phyloP scores from a whole-genome alignment of 495 filamentous ascomycete species.

The Aspergillus sclerotioniger region DNA sequence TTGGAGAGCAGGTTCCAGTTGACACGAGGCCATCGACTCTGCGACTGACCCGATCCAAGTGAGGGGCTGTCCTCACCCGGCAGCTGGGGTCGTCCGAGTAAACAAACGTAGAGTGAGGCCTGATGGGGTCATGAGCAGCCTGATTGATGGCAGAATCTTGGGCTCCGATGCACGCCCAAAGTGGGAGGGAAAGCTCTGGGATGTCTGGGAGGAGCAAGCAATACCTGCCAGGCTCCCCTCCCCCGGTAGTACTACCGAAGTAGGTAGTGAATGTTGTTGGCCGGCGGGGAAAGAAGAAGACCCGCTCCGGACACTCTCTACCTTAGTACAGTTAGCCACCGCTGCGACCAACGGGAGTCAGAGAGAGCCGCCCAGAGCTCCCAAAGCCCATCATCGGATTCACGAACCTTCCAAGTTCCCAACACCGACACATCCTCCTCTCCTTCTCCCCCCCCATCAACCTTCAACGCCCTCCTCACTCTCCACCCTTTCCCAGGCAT shows the following conservation, averaged over 20 bases:
- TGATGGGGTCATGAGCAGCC: too few species aligned
- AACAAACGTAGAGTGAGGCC: too few species aligned
- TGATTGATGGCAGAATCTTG: not conserved
- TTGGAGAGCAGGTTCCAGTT: too few species aligned
- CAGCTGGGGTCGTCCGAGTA: too few species aligned
- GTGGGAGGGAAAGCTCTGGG: not conserved
- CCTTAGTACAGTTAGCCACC: conserved; percentile 6
- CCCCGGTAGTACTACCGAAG: not conserved
- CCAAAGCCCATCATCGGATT: conserved; percentile 15
- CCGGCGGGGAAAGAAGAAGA: conserved; percentile 28
- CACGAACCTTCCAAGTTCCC: conserved; percentile 33
- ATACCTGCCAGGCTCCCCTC: not conserved
- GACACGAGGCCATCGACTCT: too few species aligned
- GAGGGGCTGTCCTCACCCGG: too few species aligned
- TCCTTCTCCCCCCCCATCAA: conserved; percentile 18
- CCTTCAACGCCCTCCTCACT: conserved; percentile 13
- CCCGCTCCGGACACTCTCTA: conserved; percentile 26
- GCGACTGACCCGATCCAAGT: too few species aligned
- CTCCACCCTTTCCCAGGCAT: not conserved
- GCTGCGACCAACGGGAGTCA: conserved; percentile 1
- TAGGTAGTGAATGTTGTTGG: not conserved
- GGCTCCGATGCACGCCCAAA: conserved; percentile 4
- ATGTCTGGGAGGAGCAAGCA: not conserved
- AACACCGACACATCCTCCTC: conserved; percentile 14
- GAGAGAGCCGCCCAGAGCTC: conserved; percentile 6